These are phyloP conservation scores for Dryas octopetala DNA, from an alignment of 306 rosid species.

Conservation along the genomic window DNA sequence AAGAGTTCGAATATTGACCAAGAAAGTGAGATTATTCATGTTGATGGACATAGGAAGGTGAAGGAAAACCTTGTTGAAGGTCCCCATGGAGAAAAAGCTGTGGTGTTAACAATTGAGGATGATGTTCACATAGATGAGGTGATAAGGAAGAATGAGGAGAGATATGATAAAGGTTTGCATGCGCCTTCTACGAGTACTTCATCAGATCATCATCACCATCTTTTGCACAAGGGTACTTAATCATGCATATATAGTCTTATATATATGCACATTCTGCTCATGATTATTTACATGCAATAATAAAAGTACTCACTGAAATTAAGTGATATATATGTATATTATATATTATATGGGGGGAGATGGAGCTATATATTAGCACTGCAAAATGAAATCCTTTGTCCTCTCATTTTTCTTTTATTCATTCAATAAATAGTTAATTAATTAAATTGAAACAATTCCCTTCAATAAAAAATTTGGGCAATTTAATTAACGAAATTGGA, in stretches of 20 bases:
- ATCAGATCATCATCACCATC: constrained; percentile 26
- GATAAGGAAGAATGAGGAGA: constrained; percentile 42
- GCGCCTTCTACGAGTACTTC: not conserved
- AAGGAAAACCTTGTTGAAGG: constrained; percentile 50
- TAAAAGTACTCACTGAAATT: not conserved
- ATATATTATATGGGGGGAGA: too few relatives aligned
- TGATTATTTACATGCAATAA: not conserved
- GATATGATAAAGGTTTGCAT: constrained; percentile 22
- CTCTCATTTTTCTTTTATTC: too few relatives aligned
- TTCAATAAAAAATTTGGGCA: too few relatives aligned
- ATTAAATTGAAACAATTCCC: too few relatives aligned
- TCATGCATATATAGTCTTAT: constrained; percentile 1
- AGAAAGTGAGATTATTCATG: constrained; percentile 41
- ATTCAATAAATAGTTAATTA: too few relatives aligned
- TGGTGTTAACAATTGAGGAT: constrained; percentile 52
- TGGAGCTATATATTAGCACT: too few relatives aligned
- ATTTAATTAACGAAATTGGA: too few relatives aligned
- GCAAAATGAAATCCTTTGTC: too few relatives aligned
- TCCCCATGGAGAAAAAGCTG: constrained; percentile 50
- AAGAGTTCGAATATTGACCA: constrained; percentile 19
- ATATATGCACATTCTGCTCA: not conserved
- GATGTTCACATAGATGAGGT: constrained; percentile 52
- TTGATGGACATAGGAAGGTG: constrained; percentile 55
- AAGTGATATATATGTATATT: too few relatives aligned
- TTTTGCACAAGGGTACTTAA: constrained; percentile 25